Evolutionary conservation across 257 asterid genomes (phyloP).

Genomic region (Pogostemon cablin): DNA sequence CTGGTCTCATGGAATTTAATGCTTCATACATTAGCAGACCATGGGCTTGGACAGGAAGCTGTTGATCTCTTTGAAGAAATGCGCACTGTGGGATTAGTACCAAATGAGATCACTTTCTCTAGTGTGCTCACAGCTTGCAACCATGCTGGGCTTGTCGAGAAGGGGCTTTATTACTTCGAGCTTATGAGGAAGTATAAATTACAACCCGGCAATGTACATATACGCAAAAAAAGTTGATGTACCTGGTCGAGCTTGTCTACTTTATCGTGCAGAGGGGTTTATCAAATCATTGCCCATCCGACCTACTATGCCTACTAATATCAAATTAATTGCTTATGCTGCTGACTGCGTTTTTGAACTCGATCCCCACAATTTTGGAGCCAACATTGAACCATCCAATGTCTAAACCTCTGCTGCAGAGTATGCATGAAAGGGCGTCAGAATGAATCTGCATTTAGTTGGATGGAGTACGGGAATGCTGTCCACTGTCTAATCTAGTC

Average conservation of each 20-base stretch:
- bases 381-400: constrained; percentile 67
- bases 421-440: constrained; percentile 71
- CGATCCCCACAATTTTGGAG: constrained; percentile 79
- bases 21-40: constrained; percentile 84
- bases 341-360: constrained; percentile 79
- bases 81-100: constrained; percentile 52
- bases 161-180: constrained; percentile 66
- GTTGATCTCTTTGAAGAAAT: constrained; percentile 63
- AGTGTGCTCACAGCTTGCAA: constrained; percentile 84
- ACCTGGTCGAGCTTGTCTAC: constrained; percentile 74
- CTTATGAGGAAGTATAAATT: constrained; percentile 57
- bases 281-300: constrained; percentile 56
- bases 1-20: constrained; percentile 85
- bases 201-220: constrained; percentile 60
- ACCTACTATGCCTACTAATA: constrained; percentile 74
- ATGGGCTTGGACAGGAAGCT: constrained; percentile 75
- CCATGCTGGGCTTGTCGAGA: constrained; percentile 71
- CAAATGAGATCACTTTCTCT: constrained; percentile 62
- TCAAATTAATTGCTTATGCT: constrained; percentile 65
- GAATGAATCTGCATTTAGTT: constrained; percentile 90
- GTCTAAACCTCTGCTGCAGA: constrained; percentile 76
- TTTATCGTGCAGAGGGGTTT: constrained; percentile 58
- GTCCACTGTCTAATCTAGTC: constrained; percentile 39
- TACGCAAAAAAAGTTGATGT: constrained; percentile 63
- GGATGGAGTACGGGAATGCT: constrained; percentile 75